phyloP scores from a whole-genome alignment of 2,329 filamentous ascomycete genomes.

The Trichoderma polysporum region DNA sequence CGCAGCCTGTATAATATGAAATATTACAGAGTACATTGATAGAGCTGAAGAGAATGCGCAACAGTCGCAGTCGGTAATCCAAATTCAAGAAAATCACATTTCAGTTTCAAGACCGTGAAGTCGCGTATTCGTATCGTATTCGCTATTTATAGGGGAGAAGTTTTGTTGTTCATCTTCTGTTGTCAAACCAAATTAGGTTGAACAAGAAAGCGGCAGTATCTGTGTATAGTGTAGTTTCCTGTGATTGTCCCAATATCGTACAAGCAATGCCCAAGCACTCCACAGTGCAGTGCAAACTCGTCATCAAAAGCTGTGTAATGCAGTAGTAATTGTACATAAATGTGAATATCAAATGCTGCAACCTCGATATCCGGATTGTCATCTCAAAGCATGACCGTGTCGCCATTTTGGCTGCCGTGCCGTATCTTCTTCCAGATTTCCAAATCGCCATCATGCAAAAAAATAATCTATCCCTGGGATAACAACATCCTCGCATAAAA shows the following conservation, averaged over 20 bases:
- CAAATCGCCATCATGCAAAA: too few relatives aligned
- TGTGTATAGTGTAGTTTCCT: background rate
- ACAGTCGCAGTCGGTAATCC: background rate
- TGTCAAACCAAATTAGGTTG: background rate
- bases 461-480: too few relatives aligned
- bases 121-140: conserved; percentile 10
- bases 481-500: background rate
- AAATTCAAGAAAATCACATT: background rate
- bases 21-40: background rate
- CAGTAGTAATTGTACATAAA: background rate
- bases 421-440: background rate
- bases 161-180: background rate
- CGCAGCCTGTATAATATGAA: background rate
- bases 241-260: background rate
- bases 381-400: background rate
- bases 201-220: background rate
- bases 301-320: background rate
- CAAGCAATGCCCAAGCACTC: background rate
- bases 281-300: background rate
- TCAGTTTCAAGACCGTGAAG: background rate
- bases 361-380: background rate
- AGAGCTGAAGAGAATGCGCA: background rate
- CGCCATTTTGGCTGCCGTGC: background rate
- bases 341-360: background rate
- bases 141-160: background rate